Percentiles rank a stretch among this genome's conserved stretches.
Evolutionary conservation across 129 eudicot species (phyloP).

Genomic region (Flaveria trinervia): DNA sequence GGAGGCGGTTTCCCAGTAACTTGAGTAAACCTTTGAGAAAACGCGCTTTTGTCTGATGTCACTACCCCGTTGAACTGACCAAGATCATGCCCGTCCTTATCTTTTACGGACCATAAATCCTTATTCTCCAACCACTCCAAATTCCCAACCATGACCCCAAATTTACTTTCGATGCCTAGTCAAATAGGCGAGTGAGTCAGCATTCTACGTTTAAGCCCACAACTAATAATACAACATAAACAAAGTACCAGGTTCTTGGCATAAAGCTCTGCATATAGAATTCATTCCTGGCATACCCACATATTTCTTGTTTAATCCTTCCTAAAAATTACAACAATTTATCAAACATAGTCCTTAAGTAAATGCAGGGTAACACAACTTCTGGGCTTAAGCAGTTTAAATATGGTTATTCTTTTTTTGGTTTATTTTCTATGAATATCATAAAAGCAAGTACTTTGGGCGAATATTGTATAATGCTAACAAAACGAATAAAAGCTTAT

Average conservation of each 20-base stretch:
- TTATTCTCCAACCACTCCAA: conserved; percentile 73
- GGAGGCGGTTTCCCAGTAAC: conserved; percentile 73
- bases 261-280: conserved; percentile 83
- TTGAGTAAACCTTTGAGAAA: conserved; percentile 60
- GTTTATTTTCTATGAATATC: not conserved
- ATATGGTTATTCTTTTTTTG: not conserved
- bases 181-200: conserved; percentile 15
- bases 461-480: conserved; percentile 5
- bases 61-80: conserved; percentile 82
- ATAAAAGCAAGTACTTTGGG: not conserved
- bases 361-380: conserved; percentile 7
- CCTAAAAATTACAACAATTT: conserved; percentile 47
- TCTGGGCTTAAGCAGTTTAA: not conserved
- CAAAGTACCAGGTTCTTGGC: conserved; percentile 68
- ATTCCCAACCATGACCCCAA: conserved; percentile 70
- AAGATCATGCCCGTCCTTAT: conserved; percentile 68
- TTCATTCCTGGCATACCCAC: conserved; percentile 97
- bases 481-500: conserved; percentile 8
- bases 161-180: conserved; percentile 79
- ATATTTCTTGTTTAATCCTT: conserved; percentile 68
- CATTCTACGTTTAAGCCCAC: conserved; percentile 7
- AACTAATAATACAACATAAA: conserved; percentile 2
- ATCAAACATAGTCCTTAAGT: conserved; percentile 28
- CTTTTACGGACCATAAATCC: conserved; percentile 67
- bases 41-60: conserved; percentile 74